These are phyloP conservation scores for Ascoidea asiatica DNA, from an alignment of 805 yeast species.

Conservation along the genomic window DNA sequence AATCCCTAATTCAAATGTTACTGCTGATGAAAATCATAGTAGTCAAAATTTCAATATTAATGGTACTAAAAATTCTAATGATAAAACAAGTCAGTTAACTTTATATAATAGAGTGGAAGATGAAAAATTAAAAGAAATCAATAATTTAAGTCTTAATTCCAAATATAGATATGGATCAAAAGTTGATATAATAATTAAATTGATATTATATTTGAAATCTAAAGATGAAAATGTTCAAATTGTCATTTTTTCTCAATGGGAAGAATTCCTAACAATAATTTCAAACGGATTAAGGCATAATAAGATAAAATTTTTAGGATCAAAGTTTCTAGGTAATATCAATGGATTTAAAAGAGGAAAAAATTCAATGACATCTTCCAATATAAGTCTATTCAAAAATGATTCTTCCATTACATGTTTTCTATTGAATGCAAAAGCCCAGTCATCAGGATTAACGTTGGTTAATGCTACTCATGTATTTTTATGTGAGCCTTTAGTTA, in stretches of 20 bases:
- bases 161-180: slow-evolving; percentile 65
- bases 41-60: too few species aligned
- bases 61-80: background rate
- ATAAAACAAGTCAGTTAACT: slow-evolving; percentile 7
- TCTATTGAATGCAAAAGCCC: slow-evolving; percentile 69
- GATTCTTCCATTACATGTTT: slow-evolving; percentile 65
- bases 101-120: slow-evolving; percentile 24
- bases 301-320: slow-evolving; percentile 42
- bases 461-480: slow-evolving; percentile 89
- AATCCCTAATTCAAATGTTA: slow-evolving; percentile 18
- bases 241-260: slow-evolving; percentile 84
- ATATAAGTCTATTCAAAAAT: slow-evolving; percentile 32
- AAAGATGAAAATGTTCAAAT: slow-evolving; percentile 55
- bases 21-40: too few species aligned
- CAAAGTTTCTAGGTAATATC: slow-evolving; percentile 17
- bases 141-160: slow-evolving; percentile 21
- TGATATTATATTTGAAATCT: slow-evolving; percentile 47
- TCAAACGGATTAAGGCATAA: slow-evolving; percentile 52
- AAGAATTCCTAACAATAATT: slow-evolving; percentile 53
- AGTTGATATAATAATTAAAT: slow-evolving; percentile 69
- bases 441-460: slow-evolving; percentile 83
- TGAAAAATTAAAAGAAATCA: slow-evolving; percentile 29
- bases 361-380: slow-evolving; percentile 1
- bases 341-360: background rate
- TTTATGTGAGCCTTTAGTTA: slow-evolving; percentile 84